Base-by-base conservation (phyloP, 2,329 filamentous ascomycete species). In the Cytospora piceae region DNA sequence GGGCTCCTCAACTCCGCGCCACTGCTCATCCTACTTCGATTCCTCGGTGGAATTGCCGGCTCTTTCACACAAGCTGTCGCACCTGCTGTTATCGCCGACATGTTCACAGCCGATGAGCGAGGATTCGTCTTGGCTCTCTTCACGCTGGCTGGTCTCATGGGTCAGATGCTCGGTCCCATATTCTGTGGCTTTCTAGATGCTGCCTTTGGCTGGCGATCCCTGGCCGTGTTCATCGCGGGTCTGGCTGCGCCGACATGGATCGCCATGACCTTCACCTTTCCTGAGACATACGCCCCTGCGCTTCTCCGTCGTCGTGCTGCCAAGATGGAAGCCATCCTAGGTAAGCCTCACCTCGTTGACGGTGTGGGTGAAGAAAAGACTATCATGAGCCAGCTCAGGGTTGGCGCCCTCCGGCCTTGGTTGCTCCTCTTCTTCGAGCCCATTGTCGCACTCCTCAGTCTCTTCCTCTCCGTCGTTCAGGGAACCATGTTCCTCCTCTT, bases 41-140 rank as follows among this genome's bases (percentile, higher is more conserved):
- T 91, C 78, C 85, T 91, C 61, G 84, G 84, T 11, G 86, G 87
- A 52, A 76, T 84, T 9, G 88, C 88, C 70, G 87, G 86, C 15
- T 85, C 85, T 0, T 86, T 85, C 8, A 84, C 86, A 5, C 77
- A 89, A 68, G 88, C 86, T 39, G 88, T 89, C 71, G 82, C 84
- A 1, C 85, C 85, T 2, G 87, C 85, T 59, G 84, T 87, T 17
- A 85, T 88, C 66, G 85, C 86, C 20, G 87, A 89, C 72, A 85
- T 87, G 75, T 88, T 87, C 70, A 72, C 76, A 2, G 80, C 81
- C 5, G 73, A 77, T 20, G 77, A 87, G 64, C 77, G 86, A 67
- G 86, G 86, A 7, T 74, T 82, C 52, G 89, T 88, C 0, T 82
- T 87, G 69, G 83, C 85, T 29, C 73, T 90, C 42, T 92, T 91